A percentile compares a stretch with the other conserved stretches of the same genome.
These are phyloP conservation scores for Pseudogymnoascus sp. DNA, from an alignment of 2,329 filamentous ascomycete genomes.

Conservation along the genomic window DNA sequence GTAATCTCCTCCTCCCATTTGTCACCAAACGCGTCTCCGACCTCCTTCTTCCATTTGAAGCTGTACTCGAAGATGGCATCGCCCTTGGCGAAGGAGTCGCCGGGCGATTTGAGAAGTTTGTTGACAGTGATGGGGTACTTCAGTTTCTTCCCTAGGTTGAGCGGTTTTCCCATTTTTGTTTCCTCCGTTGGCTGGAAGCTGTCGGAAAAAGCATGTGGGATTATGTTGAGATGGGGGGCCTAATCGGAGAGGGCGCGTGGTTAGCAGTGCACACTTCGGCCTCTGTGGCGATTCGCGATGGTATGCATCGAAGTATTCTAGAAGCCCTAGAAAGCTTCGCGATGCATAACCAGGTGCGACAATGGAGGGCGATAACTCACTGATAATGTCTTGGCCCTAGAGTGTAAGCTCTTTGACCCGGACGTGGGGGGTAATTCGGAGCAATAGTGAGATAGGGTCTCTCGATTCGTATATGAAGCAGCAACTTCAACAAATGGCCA, in stretches of 20 bases:
- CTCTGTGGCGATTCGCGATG: not conserved
- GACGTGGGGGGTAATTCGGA: not conserved
- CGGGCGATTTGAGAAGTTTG: slow-evolving; percentile 66
- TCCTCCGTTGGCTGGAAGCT: slow-evolving; percentile 22
- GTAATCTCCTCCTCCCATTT: slow-evolving; percentile 60
- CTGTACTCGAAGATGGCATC: slow-evolving; percentile 79
- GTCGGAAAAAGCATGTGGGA: slow-evolving; percentile 25
- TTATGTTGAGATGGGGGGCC: slow-evolving; percentile 1
- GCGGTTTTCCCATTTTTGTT: slow-evolving; percentile 35
- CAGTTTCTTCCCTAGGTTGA: slow-evolving; percentile 53
- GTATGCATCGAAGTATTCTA: not conserved
- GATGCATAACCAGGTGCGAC: not conserved
- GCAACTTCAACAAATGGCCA: not conserved
- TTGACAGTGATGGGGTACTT: slow-evolving; percentile 92
- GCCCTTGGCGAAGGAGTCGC: slow-evolving; percentile 66
- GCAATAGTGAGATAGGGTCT: not conserved
- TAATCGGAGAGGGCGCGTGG: not conserved
- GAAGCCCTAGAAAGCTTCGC: not conserved
- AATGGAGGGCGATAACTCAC: not conserved
- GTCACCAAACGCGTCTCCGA: slow-evolving; percentile 54
- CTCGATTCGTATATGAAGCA: not conserved
- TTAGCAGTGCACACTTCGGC: not conserved
- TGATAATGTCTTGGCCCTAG: not conserved
- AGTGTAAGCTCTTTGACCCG: not conserved
- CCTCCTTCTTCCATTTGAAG: slow-evolving; percentile 69